Percentiles rank a stretch among this genome's conserved stretches.
Conservation (phyloP, 163 green algal genomes). For the Prototheca stagnorum region DNA sequence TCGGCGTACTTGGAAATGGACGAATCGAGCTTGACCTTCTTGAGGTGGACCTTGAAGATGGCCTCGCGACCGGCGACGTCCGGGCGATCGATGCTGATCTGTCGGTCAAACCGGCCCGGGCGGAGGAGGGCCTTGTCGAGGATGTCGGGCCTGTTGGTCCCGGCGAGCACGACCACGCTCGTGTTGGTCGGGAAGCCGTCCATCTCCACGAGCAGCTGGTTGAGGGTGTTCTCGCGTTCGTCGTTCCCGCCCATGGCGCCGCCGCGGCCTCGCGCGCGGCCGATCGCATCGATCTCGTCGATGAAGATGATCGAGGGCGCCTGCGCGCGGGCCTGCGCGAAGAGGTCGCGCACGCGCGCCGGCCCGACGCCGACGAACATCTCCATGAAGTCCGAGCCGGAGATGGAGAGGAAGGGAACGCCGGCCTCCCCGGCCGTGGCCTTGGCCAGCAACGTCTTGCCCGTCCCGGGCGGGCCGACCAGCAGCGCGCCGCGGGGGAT, state of each 20-base stretch:
- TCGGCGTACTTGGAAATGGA: constrained; percentile 53
- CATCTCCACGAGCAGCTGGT: constrained; percentile 97
- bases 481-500: constrained; percentile 83
- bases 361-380: constrained; percentile 97
- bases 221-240: constrained; percentile 96
- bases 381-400: constrained; percentile 92
- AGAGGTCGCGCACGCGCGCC: constrained; percentile 79
- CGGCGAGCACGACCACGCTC: constrained; percentile 87
- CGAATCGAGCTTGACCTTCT: constrained; percentile 52
- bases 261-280: constrained; percentile 55
- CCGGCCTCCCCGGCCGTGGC: constrained; percentile 77
- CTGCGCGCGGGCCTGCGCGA: constrained; percentile 71
- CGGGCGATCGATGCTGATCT: constrained; percentile 85
- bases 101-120: constrained; percentile 75
- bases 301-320: constrained; percentile 98
- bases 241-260: constrained; percentile 80
- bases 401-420: constrained; percentile 76
- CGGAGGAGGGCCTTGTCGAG: constrained; percentile 87
- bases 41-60: constrained; percentile 85
- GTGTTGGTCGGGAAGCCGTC: constrained; percentile 78
- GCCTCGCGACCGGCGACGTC: constrained; percentile 93
- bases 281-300: constrained; percentile 97
- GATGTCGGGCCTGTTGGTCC: constrained; percentile 93
- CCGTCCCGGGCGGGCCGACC: constrained; percentile 57
- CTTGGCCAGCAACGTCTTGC: constrained; percentile 83